These are phyloP conservation scores for Solanum lycopersicoides DNA, from an alignment of 257 asterid species.

Conservation along the genomic window DNA sequence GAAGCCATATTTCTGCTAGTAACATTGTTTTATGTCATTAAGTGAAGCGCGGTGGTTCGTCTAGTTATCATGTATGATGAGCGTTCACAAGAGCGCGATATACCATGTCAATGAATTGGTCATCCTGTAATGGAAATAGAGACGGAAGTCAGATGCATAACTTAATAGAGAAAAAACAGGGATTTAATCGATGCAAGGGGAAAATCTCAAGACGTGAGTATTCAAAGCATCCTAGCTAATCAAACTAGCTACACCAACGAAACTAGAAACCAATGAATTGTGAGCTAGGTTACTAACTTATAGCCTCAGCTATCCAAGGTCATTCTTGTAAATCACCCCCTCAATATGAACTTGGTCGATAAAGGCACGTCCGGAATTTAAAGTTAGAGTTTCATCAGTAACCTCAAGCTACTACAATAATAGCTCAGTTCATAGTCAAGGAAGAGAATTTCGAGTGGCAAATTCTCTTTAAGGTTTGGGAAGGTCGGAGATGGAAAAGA, in stretches of 20 bases:
- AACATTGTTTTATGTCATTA: neutral
- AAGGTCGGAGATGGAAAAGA: neutral
- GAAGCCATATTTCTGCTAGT: neutral
- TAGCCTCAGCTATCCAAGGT: neutral
- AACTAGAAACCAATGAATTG: neutral
- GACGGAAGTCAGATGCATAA: neutral
- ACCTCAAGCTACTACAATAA: neutral
- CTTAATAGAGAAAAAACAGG: neutral
- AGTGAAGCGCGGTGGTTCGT: neutral
- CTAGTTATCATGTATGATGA: slow-evolving; percentile 23
- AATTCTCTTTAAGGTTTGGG: neutral
- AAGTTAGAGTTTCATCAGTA: neutral
- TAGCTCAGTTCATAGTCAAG: neutral
- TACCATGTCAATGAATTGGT: slow-evolving; percentile 78
- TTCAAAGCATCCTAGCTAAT: neutral
- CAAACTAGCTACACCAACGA: neutral
- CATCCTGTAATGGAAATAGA: slow-evolving; percentile 29
- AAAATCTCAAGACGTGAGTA: neutral
- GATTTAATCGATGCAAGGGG: neutral
- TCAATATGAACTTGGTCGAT: neutral
- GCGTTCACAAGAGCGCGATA: slow-evolving; percentile 57
- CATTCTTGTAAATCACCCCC: neutral
- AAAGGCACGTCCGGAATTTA: neutral
- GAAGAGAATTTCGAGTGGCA: neutral
- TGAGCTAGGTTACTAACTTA: neutral